Conservation (phyloP, 2,329 filamentous ascomycete species). For the Colletotrichum chlorophyti region DNA sequence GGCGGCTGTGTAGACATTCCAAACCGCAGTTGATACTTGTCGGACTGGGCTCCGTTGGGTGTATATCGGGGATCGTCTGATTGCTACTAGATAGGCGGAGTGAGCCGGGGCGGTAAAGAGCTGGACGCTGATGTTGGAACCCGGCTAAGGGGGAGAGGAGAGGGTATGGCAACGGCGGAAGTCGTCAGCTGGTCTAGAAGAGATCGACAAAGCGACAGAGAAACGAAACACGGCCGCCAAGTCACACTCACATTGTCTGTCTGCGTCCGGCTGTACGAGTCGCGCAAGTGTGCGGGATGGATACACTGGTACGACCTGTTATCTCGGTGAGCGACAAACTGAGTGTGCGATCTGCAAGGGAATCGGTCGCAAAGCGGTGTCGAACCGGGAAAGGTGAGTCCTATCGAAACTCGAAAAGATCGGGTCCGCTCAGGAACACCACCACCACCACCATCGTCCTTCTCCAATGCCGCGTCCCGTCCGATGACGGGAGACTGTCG, state of each 20-base stretch:
- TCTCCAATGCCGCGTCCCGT: conserved; percentile 15
- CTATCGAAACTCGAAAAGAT: background rate
- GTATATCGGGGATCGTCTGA: background rate
- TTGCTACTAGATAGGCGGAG: background rate
- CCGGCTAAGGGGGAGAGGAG: background rate
- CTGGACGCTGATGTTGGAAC: background rate
- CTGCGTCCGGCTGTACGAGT: too few relatives aligned
- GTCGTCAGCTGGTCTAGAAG: conserved; percentile 5
- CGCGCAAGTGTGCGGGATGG: background rate
- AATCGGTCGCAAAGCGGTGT: too few relatives aligned
- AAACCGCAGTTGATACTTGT: background rate
- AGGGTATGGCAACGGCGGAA: too few relatives aligned
- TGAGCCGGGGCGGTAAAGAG: background rate
- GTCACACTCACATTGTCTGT: background rate
- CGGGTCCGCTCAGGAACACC: background rate
- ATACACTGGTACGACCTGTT: too few relatives aligned
- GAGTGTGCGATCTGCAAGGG: too few relatives aligned
- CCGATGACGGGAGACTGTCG: conserved; percentile 26
- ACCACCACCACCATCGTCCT: too few relatives aligned
- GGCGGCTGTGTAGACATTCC: too few relatives aligned
- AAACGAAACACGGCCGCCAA: background rate
- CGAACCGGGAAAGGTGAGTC: too few relatives aligned
- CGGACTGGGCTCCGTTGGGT: conserved; percentile 19
- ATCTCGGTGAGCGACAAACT: too few relatives aligned
- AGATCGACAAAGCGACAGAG: background rate